A percentile compares a stretch with the other conserved stretches of the same genome.
phyloP scores from a whole-genome alignment of 257 asterid species.

The Coffea eugenioides region DNA sequence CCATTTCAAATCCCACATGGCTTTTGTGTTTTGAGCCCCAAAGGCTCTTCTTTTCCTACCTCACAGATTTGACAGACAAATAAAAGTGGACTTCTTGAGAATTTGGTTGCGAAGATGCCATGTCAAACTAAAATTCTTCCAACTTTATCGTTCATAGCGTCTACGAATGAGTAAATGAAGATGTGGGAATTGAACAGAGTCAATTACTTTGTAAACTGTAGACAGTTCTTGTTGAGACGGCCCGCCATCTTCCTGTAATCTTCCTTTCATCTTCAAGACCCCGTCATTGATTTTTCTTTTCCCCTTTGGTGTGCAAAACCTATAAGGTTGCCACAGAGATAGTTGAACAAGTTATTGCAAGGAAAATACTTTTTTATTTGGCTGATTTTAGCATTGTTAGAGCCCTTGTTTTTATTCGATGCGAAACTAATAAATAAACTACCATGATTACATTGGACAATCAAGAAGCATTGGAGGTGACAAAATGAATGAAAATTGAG shows the following conservation, averaged over 20 bases:
- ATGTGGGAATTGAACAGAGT: neutral
- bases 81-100: slow-evolving; percentile 4
- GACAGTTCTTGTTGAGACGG: no score
- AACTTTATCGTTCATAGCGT: neutral
- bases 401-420: neutral
- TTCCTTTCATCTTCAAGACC: neutral
- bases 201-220: neutral
- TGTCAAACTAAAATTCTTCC: slow-evolving; percentile 9
- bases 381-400: neutral
- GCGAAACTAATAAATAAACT: neutral
- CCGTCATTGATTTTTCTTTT: neutral
- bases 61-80: neutral
- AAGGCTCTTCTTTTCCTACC: neutral
- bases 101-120: neutral
- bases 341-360: neutral
- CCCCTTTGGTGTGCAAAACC: neutral
- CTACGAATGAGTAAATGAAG: neutral
- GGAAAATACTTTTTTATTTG: neutral
- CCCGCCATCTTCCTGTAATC: neutral
- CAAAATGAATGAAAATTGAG: no score
- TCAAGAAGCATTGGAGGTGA: neutral
- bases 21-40: neutral
- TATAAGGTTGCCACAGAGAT: neutral
- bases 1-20: slow-evolving; percentile 11
- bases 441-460: neutral